Percentiles rank a stretch among this genome's conserved stretches.
These are phyloP conservation scores for Aureobasidium sp. DNA, from an alignment of 2,329 filamentous ascomycete species.

Conservation along the genomic window DNA sequence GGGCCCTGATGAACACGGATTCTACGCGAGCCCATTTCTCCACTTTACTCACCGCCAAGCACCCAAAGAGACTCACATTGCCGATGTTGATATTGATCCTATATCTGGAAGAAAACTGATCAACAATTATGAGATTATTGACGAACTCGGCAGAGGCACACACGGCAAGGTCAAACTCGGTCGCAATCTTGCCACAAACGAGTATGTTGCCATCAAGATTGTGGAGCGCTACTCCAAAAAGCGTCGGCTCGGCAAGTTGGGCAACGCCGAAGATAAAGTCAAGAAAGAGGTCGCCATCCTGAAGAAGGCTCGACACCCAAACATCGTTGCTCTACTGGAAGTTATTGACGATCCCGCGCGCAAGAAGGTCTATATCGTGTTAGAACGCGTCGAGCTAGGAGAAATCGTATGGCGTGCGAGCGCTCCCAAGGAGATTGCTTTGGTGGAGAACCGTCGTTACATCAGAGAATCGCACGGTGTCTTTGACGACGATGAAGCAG, in stretches of 20 bases:
- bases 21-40: conserved; percentile 44
- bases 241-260: conserved; percentile 71
- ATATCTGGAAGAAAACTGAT: conserved; percentile 90
- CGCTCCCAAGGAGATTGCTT: conserved; percentile 73
- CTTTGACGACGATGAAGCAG: conserved; percentile 36
- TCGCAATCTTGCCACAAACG: conserved; percentile 65
- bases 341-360: conserved; percentile 95
- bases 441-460: conserved; percentile 73
- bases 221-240: conserved; percentile 94
- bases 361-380: conserved; percentile 96
- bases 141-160: conserved; percentile 90
- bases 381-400: conserved; percentile 90
- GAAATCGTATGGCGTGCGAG: conserved; percentile 93
- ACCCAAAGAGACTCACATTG: conserved; percentile 69
- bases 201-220: conserved; percentile 95
- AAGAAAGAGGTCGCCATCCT: conserved; percentile 96
- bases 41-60: conserved; percentile 43
- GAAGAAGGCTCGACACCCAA: conserved; percentile 96
- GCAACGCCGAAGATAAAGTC: conserved; percentile 70
- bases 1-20: conserved; percentile 31
- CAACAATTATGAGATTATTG: conserved; percentile 95
- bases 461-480: conserved; percentile 58
- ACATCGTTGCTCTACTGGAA: conserved; percentile 89
- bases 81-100: conserved; percentile 80
- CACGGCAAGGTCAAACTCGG: conserved; percentile 98